Percentiles rank a stretch among this genome's conserved stretches.
phyloP scores from a whole-genome alignment of 2,329 filamentous ascomycete species.

The Teratosphaeria nubilosa region DNA sequence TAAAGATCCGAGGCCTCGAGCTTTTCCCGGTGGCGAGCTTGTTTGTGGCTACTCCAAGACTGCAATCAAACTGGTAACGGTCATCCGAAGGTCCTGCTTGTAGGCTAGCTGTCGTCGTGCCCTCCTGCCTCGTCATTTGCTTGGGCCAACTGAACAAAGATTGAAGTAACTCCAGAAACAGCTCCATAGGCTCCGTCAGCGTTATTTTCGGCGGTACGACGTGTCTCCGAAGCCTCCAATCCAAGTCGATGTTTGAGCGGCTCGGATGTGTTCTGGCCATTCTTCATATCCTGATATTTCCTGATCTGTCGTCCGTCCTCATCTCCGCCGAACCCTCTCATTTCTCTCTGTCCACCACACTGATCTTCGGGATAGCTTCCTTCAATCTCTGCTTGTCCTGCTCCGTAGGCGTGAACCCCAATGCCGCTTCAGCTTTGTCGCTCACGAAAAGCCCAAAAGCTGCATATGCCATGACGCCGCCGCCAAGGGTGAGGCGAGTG shows the following conservation, averaged over 20 bases:
- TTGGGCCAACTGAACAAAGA: no score
- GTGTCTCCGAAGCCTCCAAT: no score
- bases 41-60: no score
- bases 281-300: not conserved
- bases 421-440: slow-evolving; percentile 60
- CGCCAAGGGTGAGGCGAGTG: slow-evolving; percentile 61
- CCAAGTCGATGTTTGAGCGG: not conserved
- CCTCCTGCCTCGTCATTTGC: not conserved
- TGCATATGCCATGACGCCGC: slow-evolving; percentile 69
- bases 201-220: no score
- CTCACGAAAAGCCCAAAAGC: slow-evolving; percentile 61
- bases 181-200: no score
- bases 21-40: no score
- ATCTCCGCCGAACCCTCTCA: not conserved
- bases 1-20: no score
- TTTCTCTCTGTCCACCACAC: slow-evolving; percentile 44
- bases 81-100: not conserved
- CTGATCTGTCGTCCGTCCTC: not conserved
- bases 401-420: slow-evolving; percentile 63
- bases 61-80: not conserved
- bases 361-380: slow-evolving; percentile 52
- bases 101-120: not conserved
- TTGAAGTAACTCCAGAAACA: no score
- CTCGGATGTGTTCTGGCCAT: not conserved
- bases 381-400: slow-evolving; percentile 61